These are phyloP conservation scores for Leptodontidium sp. DNA, from an alignment of 2,329 filamentous ascomycete species.

Conservation along the genomic window DNA sequence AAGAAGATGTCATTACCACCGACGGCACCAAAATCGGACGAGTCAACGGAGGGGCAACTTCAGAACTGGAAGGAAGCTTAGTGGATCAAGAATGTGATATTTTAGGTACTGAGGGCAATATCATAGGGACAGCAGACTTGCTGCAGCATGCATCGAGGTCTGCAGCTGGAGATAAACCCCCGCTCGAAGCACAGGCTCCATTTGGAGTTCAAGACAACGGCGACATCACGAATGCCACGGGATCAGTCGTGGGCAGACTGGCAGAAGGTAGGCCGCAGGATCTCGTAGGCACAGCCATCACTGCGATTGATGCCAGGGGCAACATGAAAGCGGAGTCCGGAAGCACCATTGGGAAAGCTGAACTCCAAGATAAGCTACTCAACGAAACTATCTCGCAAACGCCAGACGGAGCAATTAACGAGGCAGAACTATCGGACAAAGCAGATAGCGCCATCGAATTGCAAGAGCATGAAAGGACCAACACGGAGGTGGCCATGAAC, in stretches of 20 bases:
- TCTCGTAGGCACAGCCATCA: conserved; percentile 67
- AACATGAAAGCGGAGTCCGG: conserved; percentile 64
- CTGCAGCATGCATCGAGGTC: conserved; percentile 11
- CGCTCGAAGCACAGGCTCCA: conserved; percentile 61
- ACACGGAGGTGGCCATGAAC: not conserved
- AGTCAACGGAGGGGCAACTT: conserved; percentile 70
- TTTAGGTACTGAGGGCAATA: conserved; percentile 60
- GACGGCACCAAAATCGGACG: conserved; percentile 61
- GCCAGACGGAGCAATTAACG: conserved; percentile 1
- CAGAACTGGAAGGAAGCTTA: conserved; percentile 59
- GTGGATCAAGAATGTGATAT: conserved; percentile 64
- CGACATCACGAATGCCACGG: conserved; percentile 62
- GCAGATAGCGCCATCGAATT: conserved; percentile 19
- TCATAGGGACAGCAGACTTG: conserved; percentile 49
- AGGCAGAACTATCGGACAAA: conserved; percentile 7
- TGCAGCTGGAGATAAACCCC: conserved; percentile 51
- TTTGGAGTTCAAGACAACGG: conserved; percentile 58
- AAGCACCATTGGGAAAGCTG: conserved; percentile 61
- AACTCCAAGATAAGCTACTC: conserved; percentile 47
- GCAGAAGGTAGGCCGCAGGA: conserved; percentile 51
- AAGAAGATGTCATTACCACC: conserved; percentile 62
- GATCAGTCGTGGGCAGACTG: conserved; percentile 60
- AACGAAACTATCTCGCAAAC: conserved; percentile 19
- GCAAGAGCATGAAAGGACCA: conserved; percentile 5
- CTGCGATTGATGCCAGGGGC: conserved; percentile 67